These are phyloP conservation scores for Podospora didyma DNA, from an alignment of 495 filamentous ascomycete genomes.

Conservation along the genomic window DNA sequence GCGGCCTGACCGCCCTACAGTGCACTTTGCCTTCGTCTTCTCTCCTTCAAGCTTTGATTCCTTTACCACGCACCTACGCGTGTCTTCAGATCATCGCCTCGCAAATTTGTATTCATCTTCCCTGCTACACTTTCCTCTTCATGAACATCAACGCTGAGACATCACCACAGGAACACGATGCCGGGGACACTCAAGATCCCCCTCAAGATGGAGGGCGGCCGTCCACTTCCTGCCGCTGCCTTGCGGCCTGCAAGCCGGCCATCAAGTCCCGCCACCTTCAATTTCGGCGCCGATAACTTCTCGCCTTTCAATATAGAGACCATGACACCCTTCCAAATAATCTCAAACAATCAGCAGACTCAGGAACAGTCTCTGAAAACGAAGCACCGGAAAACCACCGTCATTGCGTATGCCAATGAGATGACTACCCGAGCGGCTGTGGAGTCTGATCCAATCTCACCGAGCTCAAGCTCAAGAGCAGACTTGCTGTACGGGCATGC, in stretches of 20 bases:
- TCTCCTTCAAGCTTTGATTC: no score
- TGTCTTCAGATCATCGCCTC: no score
- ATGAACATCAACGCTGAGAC: no score
- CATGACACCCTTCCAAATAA: no score
- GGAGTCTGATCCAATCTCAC: neutral
- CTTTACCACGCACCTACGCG: no score
- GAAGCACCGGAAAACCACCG: neutral
- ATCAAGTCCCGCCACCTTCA: neutral
- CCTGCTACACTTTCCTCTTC: no score
- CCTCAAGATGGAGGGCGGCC: constrained; percentile 9
- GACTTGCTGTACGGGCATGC: neutral
- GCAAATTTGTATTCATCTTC: no score
- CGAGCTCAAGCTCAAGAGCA: neutral
- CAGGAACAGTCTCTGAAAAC: neutral
- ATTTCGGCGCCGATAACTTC: neutral
- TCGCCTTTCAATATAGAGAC: neutral
- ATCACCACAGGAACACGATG: neutral
- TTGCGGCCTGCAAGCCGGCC: neutral
- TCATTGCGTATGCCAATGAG: neutral
- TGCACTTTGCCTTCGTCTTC: no score
- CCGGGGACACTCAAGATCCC: neutral
- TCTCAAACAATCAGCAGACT: no score
- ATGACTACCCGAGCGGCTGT: neutral
- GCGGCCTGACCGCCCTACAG: no score
- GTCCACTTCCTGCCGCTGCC: constrained; percentile 3